A percentile compares a stretch with the other conserved stretches of the same genome.
phyloP scores from a whole-genome alignment of 495 filamentous ascomycete species.

The Immersiella caudata region DNA sequence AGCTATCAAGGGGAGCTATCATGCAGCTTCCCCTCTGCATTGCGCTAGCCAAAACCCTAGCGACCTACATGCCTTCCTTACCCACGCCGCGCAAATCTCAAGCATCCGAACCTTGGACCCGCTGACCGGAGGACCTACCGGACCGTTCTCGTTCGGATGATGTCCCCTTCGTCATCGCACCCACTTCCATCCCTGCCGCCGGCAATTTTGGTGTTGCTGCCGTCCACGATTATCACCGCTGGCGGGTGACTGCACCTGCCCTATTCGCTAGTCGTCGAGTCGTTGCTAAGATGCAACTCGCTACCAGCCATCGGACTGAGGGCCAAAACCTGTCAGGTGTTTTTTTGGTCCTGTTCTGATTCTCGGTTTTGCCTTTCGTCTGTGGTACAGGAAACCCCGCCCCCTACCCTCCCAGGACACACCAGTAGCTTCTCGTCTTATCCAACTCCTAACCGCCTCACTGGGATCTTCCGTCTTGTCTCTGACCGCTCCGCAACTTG shows the following conservation, averaged over 20 bases:
- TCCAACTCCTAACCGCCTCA: not conserved
- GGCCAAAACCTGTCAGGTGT: no score
- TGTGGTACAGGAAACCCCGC: no score
- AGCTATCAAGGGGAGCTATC: slow-evolving; percentile 22
- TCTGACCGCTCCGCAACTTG: not conserved
- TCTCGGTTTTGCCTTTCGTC: no score
- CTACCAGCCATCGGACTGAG: no score
- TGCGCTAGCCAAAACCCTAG: slow-evolving; percentile 22
- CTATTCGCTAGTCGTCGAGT: no score
- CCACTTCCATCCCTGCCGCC: not conserved
- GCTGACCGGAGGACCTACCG: not conserved
- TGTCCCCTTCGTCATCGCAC: not conserved
- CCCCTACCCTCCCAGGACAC: no score
- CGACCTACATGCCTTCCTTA: slow-evolving; percentile 23
- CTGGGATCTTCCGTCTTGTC: slow-evolving; percentile 1
- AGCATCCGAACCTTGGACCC: slow-evolving; percentile 4
- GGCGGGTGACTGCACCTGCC: no score
- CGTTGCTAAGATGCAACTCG: no score
- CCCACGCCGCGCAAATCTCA: slow-evolving; percentile 23
- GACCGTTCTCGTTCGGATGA: not conserved
- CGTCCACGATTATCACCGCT: not conserved
- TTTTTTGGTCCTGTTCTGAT: no score
- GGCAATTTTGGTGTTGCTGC: not conserved
- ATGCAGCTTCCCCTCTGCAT: slow-evolving; percentile 17
- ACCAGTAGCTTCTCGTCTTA: not conserved